Percentiles rank a stretch among this genome's conserved stretches.
Evolutionary conservation across 257 asterid species (phyloP).

Genomic region (Solanum pinnatisectum): DNA sequence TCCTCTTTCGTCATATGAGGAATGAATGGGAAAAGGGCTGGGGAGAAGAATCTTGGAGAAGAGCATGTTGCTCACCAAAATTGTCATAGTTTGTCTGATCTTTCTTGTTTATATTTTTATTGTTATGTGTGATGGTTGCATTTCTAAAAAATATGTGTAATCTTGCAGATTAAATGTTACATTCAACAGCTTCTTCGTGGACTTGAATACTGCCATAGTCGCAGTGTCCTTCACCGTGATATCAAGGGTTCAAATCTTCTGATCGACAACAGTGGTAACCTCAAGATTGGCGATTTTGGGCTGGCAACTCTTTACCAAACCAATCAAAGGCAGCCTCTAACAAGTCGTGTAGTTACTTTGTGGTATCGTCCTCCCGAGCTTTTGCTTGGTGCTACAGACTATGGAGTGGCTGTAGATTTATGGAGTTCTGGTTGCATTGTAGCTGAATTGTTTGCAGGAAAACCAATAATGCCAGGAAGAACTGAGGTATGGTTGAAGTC

Average conservation of each 20-base stretch:
- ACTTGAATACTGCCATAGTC: conserved; percentile 85
- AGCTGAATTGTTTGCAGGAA: conserved; percentile 79
- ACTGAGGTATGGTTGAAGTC: conserved; percentile 56
- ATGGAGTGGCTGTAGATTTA: conserved; percentile 81
- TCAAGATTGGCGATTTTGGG: conserved; percentile 93
- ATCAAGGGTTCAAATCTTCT: conserved; percentile 88
- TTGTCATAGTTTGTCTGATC: not conserved
- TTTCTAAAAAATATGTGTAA: not conserved
- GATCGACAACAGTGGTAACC: conserved; percentile 65
- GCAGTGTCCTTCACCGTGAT: conserved; percentile 88
- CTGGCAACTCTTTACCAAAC: conserved; percentile 68
- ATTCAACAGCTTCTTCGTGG: conserved; percentile 80
- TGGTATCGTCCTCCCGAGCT: conserved; percentile 99
- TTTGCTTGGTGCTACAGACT: conserved; percentile 81
- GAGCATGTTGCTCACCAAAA: not conserved
- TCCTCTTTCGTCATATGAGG: not conserved
- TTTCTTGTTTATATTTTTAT: not conserved
- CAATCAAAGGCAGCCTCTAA: conserved; percentile 61
- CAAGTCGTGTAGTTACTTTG: conserved; percentile 92
- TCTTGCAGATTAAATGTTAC: conserved; percentile 77
- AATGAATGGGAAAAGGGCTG: not conserved
- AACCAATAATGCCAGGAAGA: conserved; percentile 93
- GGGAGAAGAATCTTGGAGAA: not conserved
- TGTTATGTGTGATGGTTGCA: not conserved
- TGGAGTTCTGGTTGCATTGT: conserved; percentile 98